phyloP scores from a whole-genome alignment of 306 rosid genomes.

The Lagenaria siceraria region DNA sequence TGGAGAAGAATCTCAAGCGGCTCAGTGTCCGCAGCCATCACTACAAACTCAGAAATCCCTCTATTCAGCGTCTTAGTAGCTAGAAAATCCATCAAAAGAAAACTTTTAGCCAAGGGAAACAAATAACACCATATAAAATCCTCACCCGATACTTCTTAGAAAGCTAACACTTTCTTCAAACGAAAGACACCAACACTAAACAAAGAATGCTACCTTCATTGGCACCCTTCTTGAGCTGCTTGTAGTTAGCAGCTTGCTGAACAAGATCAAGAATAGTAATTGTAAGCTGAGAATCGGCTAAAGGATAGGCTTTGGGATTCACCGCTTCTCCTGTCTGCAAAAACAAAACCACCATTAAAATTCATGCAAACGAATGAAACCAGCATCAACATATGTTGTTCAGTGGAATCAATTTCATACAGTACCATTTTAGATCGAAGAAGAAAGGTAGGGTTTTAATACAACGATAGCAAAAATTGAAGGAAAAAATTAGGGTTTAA shows the following conservation, averaged over 20 bases:
- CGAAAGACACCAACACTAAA: background rate
- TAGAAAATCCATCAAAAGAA: conserved; percentile 21
- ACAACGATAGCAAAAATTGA: background rate
- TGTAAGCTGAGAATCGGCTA: conserved; percentile 75
- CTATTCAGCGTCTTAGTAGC: conserved; percentile 87
- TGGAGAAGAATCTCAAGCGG: conserved; percentile 94
- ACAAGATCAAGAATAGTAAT: conserved; percentile 77
- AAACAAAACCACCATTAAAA: background rate
- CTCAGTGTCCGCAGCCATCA: conserved; percentile 89
- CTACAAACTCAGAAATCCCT: conserved; percentile 85
- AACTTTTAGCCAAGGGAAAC: background rate
- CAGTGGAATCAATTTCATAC: background rate
- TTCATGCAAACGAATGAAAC: background rate
- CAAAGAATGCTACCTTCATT: conserved; percentile 48
- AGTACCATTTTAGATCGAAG: conserved; percentile 4
- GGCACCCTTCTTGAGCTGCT: conserved; percentile 95
- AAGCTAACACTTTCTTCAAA: background rate
- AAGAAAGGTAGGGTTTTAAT: conserved; percentile 6
- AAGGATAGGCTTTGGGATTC: conserved; percentile 82
- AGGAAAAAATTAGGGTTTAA: conserved; percentile 1
- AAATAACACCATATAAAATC: background rate
- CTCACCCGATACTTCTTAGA: background rate
- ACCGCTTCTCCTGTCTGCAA: conserved; percentile 77
- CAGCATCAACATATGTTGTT: background rate
- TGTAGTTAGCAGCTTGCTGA: conserved; percentile 86